Evolutionary conservation across 2,329 filamentous ascomycete species (phyloP).

Genomic region (Colletotrichum noveboracense): DNA sequence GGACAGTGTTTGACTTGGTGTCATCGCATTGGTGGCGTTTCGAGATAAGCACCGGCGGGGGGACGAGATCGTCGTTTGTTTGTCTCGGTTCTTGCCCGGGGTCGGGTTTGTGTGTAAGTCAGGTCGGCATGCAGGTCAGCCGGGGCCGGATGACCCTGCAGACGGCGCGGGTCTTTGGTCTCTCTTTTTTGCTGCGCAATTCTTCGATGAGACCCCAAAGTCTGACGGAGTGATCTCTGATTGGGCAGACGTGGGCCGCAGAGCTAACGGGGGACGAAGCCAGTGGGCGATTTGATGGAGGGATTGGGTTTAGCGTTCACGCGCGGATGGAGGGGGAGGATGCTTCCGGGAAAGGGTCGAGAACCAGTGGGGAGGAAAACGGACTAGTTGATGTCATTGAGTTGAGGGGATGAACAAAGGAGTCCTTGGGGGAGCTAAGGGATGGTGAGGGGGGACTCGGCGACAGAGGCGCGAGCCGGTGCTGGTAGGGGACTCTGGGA

Average conservation of each 20-base stretch:
- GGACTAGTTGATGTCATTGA: background rate
- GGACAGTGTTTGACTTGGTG: background rate
- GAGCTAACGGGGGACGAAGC: background rate
- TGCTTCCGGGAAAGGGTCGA: background rate
- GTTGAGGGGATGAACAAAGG: background rate
- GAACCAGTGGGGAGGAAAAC: background rate
- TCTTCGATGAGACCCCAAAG: background rate
- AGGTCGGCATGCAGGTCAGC: background rate
- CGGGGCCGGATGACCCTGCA: background rate
- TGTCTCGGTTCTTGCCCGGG: background rate
- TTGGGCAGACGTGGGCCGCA: background rate
- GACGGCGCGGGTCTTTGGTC: background rate
- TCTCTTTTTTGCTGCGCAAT: background rate
- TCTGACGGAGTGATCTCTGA: background rate
- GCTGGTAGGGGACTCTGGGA: background rate
- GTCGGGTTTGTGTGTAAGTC: background rate
- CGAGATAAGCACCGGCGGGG: background rate
- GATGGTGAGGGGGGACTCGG: background rate
- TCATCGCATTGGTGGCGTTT: background rate
- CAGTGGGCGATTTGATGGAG: background rate
- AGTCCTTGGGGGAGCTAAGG: background rate
- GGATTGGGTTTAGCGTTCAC: background rate
- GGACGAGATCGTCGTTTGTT: background rate
- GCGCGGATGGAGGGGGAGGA: background rate
- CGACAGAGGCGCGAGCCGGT: background rate